Conservation (phyloP, 2,329 filamentous ascomycete species). For the Sclerotinia minor region DNA sequence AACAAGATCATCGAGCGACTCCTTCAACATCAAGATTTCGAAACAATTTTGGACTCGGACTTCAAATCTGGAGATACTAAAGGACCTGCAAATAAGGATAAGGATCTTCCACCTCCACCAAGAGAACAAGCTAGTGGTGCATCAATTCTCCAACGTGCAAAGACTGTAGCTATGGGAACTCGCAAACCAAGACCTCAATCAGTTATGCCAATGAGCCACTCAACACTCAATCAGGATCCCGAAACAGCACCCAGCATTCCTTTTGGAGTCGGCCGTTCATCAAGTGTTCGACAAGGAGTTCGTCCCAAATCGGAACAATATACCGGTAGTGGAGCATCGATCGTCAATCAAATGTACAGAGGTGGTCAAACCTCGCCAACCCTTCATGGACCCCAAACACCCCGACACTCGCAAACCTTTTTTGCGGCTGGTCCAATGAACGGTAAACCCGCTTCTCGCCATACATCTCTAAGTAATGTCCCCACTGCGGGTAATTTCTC, state of each 20-base stretch:
- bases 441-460: conserved; percentile 56
- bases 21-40: conserved; percentile 90
- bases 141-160: conserved; percentile 61
- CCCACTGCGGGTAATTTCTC: conserved; percentile 65
- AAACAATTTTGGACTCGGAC: conserved; percentile 81
- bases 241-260: conserved; percentile 76
- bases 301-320: conserved; percentile 66
- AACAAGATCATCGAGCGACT: conserved; percentile 98
- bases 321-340: conserved; percentile 59
- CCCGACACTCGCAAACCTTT: conserved; percentile 64
- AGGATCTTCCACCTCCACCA: conserved; percentile 73
- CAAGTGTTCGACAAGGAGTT: conserved; percentile 52
- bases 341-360: conserved; percentile 90
- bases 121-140: conserved; percentile 49
- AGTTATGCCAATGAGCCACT: conserved; percentile 49
- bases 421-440: conserved; percentile 54
- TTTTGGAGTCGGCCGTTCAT: conserved; percentile 57
- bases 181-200: conserved; percentile 57
- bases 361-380: conserved; percentile 62
- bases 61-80: conserved; percentile 46
- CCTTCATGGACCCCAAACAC: conserved; percentile 52
- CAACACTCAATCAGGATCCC: conserved; percentile 59
- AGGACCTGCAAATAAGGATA: conserved; percentile 53
- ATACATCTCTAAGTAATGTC: conserved; percentile 51
- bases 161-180: conserved; percentile 54